Evolutionary conservation across 148 eudicot genomes (phyloP).

Genomic region (Cornus controversa): DNA sequence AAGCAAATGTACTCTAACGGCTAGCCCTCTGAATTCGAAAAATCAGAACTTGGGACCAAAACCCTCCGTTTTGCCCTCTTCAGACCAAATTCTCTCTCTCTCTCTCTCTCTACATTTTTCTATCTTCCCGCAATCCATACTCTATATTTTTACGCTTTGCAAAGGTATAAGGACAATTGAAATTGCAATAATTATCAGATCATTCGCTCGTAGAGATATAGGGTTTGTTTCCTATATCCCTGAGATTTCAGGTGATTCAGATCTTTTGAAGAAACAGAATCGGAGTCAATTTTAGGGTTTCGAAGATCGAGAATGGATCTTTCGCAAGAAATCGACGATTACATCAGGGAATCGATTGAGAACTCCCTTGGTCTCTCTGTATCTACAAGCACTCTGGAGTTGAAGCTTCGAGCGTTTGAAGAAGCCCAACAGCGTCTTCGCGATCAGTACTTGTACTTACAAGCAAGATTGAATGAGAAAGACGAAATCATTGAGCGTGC

Average conservation of each 20-base stretch:
- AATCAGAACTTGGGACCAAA: conserved; percentile 3
- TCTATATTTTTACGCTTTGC: not conserved
- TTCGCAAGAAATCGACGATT: conserved; percentile 60
- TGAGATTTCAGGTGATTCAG: not conserved
- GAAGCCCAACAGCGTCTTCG: conserved; percentile 41
- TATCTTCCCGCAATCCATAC: not conserved
- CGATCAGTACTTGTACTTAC: conserved; percentile 50
- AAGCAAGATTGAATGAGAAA: conserved; percentile 49
- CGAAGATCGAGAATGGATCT: conserved; percentile 50
- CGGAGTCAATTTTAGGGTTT: conserved; percentile 16
- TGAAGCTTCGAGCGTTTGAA: conserved; percentile 58
- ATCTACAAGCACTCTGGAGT: conserved; percentile 51
- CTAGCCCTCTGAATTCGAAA: conserved; percentile 17
- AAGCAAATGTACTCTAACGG: conserved; percentile 22
- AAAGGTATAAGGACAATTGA: not conserved
- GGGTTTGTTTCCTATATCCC: not conserved
- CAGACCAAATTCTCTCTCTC: not conserved
- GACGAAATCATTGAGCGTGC: conserved; percentile 56
- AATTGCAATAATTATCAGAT: not conserved
- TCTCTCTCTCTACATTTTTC: not conserved
- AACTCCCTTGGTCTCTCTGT: conserved; percentile 56
- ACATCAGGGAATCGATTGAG: conserved; percentile 66
- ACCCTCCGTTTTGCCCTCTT: not conserved
- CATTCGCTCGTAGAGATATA: not conserved
- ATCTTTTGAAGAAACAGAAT: not conserved